Percentiles rank a stretch among this genome's conserved stretches.
Conservation (phyloP, 768 basidiomycete genomes). For the Lepiota brunneoincarnata region DNA sequence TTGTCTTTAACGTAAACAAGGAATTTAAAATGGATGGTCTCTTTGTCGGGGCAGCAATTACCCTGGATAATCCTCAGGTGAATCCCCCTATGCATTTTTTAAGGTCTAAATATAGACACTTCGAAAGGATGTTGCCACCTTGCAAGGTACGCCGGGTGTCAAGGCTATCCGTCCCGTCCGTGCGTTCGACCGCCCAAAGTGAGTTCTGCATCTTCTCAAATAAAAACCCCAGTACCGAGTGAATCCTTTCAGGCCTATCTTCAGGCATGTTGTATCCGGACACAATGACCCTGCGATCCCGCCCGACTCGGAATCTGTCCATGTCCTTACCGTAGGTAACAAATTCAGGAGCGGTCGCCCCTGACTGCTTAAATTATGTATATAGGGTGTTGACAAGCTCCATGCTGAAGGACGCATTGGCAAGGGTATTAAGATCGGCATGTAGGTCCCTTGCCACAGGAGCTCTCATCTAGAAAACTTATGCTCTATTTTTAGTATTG, state of each 20-base stretch:
- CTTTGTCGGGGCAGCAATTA: conserved; percentile 58
- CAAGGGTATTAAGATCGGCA: conserved; percentile 64
- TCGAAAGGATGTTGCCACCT: conserved; percentile 42
- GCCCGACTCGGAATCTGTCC: conserved; percentile 47
- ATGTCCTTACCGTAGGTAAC: conserved; percentile 46
- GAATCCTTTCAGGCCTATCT: conserved; percentile 36
- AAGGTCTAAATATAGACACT: neutral
- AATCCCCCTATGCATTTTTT: neutral
- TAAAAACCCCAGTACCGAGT: neutral
- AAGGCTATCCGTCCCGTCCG: conserved; percentile 56
- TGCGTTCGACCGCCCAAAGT: conserved; percentile 41
- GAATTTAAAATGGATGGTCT: conserved; percentile 51
- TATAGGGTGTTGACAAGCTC: conserved; percentile 59
- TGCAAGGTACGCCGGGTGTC: conserved; percentile 49
- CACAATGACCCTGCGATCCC: conserved; percentile 39
- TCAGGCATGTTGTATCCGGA: conserved; percentile 36
- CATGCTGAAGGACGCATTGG: conserved; percentile 63
- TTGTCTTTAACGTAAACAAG: conserved; percentile 44
- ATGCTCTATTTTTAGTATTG: conserved; percentile 34
- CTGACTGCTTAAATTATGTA: neutral
- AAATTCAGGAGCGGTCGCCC: neutral
- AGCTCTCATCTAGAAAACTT: too few species aligned
- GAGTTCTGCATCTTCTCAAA: conserved; percentile 8
- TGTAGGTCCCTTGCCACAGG: conserved; percentile 35
- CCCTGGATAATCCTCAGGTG: conserved; percentile 34